Conservation (phyloP, 768 basidiomycete genomes). For the Kwoniella sp. region DNA sequence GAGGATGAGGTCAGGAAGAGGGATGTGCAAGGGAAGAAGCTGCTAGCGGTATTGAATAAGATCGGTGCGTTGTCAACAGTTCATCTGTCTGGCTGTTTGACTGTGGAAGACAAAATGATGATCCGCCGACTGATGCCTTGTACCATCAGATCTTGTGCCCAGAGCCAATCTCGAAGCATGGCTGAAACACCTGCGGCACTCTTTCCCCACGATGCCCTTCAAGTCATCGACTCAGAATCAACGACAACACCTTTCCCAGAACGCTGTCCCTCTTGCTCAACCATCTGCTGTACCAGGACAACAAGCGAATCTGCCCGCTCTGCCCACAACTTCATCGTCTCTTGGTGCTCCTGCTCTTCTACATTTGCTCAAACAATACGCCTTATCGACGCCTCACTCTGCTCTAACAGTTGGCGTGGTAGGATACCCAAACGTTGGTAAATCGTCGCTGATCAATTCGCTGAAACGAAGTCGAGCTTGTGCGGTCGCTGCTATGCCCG, state of each 20-base stretch:
- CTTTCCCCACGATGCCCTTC: constrained; percentile 90
- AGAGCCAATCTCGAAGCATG: constrained; percentile 83
- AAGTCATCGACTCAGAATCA: constrained; percentile 77
- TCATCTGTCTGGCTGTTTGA: neutral
- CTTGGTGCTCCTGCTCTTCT: constrained; percentile 63
- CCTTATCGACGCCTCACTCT: constrained; percentile 55
- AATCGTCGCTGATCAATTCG: constrained; percentile 57
- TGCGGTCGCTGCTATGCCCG: constrained; percentile 89
- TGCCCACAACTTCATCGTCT: constrained; percentile 53
- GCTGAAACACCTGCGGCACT: constrained; percentile 87
- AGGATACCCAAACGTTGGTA: constrained; percentile 58
- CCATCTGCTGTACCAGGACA: constrained; percentile 39
- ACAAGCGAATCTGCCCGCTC: constrained; percentile 34
- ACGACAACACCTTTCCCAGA: constrained; percentile 72
- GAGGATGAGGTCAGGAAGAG: constrained; percentile 89
- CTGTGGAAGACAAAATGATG: neutral
- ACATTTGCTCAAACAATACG: constrained; percentile 69
- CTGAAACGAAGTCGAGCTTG: constrained; percentile 61
- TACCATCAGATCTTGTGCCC: constrained; percentile 78
- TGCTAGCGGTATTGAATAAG: constrained; percentile 95
- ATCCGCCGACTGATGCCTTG: neutral
- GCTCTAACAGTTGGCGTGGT: constrained; percentile 56
- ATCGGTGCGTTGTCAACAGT: constrained; percentile 68
- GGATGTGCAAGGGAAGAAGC: constrained; percentile 83
- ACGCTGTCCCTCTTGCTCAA: constrained; percentile 43